Evolutionary conservation across 2,329 filamentous ascomycete species (phyloP).

Genomic region (Colletotrichum tofieldiae): DNA sequence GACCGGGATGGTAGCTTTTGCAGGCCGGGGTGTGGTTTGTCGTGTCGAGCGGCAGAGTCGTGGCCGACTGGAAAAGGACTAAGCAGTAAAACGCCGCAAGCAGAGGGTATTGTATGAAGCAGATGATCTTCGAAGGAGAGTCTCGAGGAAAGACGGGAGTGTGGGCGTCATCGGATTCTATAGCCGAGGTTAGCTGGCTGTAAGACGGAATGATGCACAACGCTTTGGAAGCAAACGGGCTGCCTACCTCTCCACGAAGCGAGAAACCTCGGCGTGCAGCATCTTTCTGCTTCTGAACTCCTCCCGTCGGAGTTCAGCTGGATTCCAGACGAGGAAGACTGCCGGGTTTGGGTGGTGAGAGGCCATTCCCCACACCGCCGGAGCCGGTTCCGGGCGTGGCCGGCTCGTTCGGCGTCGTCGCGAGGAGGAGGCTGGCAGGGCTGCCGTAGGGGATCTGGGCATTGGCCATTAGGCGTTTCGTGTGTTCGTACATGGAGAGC

Average conservation of each 20-base stretch:
- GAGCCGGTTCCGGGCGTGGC: background rate
- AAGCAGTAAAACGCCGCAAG: background rate
- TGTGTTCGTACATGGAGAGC: conserved; percentile 23
- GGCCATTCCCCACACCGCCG: background rate
- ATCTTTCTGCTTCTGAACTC: background rate
- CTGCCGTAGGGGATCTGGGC: conserved; percentile 9
- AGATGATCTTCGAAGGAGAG: background rate
- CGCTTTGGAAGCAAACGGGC: background rate
- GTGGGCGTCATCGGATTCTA: background rate
- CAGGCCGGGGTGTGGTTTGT: background rate
- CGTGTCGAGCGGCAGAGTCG: background rate
- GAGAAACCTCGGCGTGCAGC: no score
- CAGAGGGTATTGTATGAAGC: background rate
- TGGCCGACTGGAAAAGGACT: background rate
- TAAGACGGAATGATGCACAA: background rate
- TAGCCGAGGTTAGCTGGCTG: background rate
- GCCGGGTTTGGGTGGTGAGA: background rate
- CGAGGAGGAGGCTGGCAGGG: conserved; percentile 5
- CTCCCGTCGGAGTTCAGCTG: background rate
- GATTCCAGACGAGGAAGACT: background rate
- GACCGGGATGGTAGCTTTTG: background rate
- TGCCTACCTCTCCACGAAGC: background rate
- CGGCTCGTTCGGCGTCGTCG: background rate
- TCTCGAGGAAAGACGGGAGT: background rate
- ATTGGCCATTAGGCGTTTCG: conserved; percentile 4